Conservation (phyloP, 768 basidiomycete genomes). For the Suillus paluster region DNA sequence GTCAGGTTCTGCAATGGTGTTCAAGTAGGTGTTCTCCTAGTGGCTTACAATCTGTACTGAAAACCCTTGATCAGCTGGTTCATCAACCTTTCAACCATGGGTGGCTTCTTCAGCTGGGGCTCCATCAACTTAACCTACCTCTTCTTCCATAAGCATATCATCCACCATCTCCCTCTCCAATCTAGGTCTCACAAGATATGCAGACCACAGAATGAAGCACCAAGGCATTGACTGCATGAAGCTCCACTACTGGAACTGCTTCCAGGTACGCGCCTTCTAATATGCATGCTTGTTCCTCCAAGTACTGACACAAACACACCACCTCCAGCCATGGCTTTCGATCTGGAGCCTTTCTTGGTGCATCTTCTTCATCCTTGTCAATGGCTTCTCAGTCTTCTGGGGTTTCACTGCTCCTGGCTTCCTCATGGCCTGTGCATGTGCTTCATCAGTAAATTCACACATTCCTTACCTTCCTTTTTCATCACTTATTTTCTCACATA, state of each 20-base stretch:
- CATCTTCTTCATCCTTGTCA: constrained; percentile 59
- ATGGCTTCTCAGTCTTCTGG: constrained; percentile 65
- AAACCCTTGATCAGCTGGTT: constrained; percentile 56
- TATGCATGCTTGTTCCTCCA: no score
- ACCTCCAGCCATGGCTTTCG: constrained; percentile 62
- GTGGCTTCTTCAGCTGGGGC: constrained; percentile 72
- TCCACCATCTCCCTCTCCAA: neutral
- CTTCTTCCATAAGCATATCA: constrained; percentile 57
- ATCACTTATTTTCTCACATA: no score
- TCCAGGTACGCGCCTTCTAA: no score
- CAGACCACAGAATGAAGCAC: constrained; percentile 67
- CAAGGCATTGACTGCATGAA: constrained; percentile 69
- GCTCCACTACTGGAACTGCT: constrained; percentile 61
- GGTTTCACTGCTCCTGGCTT: constrained; percentile 57
- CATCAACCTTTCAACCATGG: constrained; percentile 66
- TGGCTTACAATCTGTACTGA: constrained; percentile 7
- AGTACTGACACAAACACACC: no score
- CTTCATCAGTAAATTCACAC: no score
- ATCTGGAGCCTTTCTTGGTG: constrained; percentile 73
- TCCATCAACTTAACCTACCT: constrained; percentile 74
- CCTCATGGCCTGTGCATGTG: constrained; percentile 48
- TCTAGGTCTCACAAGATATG: neutral
- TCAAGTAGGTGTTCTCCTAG: constrained; percentile 20
- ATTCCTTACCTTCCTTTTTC: no score
- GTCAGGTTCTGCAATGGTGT: constrained; percentile 48